These are phyloP conservation scores for Pseudogymnoascus sp. DNA, from an alignment of 2,329 filamentous ascomycete genomes.

Conservation along the genomic window DNA sequence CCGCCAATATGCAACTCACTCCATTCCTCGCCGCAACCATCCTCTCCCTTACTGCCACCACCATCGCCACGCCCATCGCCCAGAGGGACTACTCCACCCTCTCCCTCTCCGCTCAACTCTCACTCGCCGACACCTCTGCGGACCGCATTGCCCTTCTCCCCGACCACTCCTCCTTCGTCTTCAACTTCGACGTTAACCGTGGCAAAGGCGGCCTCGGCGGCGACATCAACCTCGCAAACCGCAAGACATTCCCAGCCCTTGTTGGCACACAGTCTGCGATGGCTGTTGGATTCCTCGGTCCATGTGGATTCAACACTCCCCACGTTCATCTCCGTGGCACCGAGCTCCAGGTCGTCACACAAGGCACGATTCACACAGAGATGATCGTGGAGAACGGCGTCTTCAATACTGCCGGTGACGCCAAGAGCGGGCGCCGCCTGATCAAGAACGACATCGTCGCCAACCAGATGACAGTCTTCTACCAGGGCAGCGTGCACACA, in stretches of 20 bases:
- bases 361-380: conserved; percentile 41
- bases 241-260: conserved; percentile 49
- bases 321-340: conserved; percentile 47
- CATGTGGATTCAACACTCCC: conserved; percentile 49
- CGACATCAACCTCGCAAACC: conserved; percentile 43
- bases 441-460: conserved; percentile 33
- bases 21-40: conserved; percentile 30
- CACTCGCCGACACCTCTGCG: conserved; percentile 30
- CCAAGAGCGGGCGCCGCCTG: conserved; percentile 31
- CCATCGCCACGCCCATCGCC: conserved; percentile 22
- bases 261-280: conserved; percentile 43
- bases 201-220: conserved; percentile 36
- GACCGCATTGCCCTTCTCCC: conserved; percentile 37
- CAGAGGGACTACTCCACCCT: conserved; percentile 7
- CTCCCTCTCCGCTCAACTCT: conserved; percentile 19
- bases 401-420: conserved; percentile 22
- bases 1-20: conserved; percentile 31
- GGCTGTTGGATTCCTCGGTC: conserved; percentile 42
- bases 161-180: conserved; percentile 39
- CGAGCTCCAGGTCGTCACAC: conserved; percentile 44
- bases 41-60: conserved; percentile 32
- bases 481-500: conserved; percentile 45
- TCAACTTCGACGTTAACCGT: conserved; percentile 37
- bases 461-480: conserved; percentile 46
- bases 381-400: conserved; percentile 47